phyloP scores from a whole-genome alignment of 2,329 filamentous ascomycete species.

The Fusarium azukiicola region DNA sequence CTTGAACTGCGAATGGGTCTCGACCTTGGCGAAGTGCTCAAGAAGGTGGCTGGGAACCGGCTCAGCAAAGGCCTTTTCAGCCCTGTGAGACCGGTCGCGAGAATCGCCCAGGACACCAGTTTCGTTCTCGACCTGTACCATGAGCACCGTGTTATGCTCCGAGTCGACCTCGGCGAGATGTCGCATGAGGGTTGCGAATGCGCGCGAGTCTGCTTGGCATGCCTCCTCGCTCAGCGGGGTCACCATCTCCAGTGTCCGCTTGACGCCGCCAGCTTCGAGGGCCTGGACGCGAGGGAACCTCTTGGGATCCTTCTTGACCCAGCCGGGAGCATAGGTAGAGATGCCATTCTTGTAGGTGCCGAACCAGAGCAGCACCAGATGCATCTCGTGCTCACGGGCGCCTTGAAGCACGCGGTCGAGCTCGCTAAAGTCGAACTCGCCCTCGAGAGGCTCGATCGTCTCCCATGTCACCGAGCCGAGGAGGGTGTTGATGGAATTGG shows the following conservation, averaged over 20 bases:
- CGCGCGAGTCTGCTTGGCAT: conserved; percentile 57
- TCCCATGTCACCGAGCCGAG: conserved; percentile 64
- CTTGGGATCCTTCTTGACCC: conserved; percentile 62
- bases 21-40: conserved; percentile 47
- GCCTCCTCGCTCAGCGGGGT: conserved; percentile 56
- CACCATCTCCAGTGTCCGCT: conserved; percentile 59
- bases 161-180: conserved; percentile 67
- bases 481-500: conserved; percentile 60
- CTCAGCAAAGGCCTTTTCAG: conserved; percentile 65
- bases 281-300: conserved; percentile 60
- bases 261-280: conserved; percentile 57
- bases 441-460: conserved; percentile 61
- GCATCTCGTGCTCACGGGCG: conserved; percentile 58
- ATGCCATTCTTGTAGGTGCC: conserved; percentile 65
- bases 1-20: conserved; percentile 56
- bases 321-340: conserved; percentile 60
- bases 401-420: conserved; percentile 59
- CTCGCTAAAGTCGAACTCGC: conserved; percentile 59
- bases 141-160: conserved; percentile 71
- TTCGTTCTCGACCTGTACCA: conserved; percentile 80
- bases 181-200: conserved; percentile 58
- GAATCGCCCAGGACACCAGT: conserved; percentile 74
- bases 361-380: conserved; percentile 64
- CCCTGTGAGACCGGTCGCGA: conserved; percentile 67
- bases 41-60: conserved; percentile 57